phyloP scores from a whole-genome alignment of 176 grass and related monocot genomes.

The barley (Hordeum vulgare) region DNA sequence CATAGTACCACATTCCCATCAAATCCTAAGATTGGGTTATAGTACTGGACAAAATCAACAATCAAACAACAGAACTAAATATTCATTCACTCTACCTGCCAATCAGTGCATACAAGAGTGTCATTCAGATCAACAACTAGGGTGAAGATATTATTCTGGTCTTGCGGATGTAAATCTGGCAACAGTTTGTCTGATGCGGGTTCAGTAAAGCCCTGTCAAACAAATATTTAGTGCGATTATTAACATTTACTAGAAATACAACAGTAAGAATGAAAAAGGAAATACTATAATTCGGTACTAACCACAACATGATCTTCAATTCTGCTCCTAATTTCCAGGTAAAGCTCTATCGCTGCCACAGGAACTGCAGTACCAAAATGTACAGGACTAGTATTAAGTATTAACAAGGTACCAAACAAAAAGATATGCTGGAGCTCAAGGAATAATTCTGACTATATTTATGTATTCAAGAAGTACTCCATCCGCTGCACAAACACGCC shows the following conservation, averaged over 20 bases:
- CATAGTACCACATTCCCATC: background rate
- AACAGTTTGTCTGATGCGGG: slow-evolving; percentile 93
- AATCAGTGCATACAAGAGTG: slow-evolving; percentile 90
- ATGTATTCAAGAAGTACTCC: background rate
- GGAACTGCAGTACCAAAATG: slow-evolving; percentile 44
- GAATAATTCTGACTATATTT: background rate
- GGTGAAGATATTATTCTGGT: slow-evolving; percentile 60
- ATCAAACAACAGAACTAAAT: background rate
- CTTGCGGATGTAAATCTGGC: slow-evolving; percentile 68
- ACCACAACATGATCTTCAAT: slow-evolving; percentile 82
- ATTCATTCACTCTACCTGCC: slow-evolving; percentile 50
- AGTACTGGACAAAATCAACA: background rate
- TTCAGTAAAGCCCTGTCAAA: slow-evolving; percentile 82
- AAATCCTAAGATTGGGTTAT: slow-evolving; percentile 4
- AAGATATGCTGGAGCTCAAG: slow-evolving; percentile 1
- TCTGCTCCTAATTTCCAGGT: slow-evolving; percentile 52
- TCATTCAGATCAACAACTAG: slow-evolving; percentile 96
- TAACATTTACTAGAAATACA: slow-evolving; percentile 3
- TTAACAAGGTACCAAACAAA: slow-evolving; percentile 11
- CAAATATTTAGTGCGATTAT: background rate
- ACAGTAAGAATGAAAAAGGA: background rate
- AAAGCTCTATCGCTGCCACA: slow-evolving; percentile 54
- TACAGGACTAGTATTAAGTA: background rate
- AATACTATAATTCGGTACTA: slow-evolving; percentile 26
- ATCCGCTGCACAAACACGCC: background rate